Evolutionary conservation across 768 basidiomycete genomes (phyloP), one percentile per base, ranked within the genome.

Genomic region (Strobilomyces echinocephalus): DNA sequence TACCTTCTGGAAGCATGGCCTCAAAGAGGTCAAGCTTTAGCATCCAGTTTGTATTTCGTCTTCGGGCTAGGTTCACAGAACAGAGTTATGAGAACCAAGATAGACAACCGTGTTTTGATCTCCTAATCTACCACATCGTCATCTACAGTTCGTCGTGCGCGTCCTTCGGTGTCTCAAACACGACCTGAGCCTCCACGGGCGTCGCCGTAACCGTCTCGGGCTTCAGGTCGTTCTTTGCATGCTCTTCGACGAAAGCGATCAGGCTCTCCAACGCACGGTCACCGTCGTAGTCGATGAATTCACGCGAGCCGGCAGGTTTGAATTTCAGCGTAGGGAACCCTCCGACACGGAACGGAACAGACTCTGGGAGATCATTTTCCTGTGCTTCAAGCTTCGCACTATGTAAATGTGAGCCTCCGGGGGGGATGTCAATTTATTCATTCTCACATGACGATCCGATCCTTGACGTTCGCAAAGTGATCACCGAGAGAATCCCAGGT

Each of bases 291-390:
- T 97, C 92, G 49, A 95, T 73, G 76, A 95, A 99, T 48, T 91
- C 85, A 50, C 77, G 75, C 20, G 81, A 74, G 43, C 95, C 95
- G 14, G 97, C 95, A 5, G 85, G 79, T 76, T 94, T 95, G 81
- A 99, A 95, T 70, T 98, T 98, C 66, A 98, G 68, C 6, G 97
- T 98, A 8, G 97, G 95, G 87, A 92, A 94, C 38, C 92, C 91
- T 51, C 76, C 64, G 54, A 98, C 73, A 49, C 85, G 83, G 91
- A 99, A 98, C 31, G 87, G 83, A 54, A 87, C 82, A n/a, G 81
- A 81, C 18, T 85, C 77, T 44, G 97, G 95, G 15, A 99, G 79
- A 69, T 99, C 97, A 69, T 99, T 99, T 73, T 97, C 94, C 54
- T 86, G 87, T 2, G 93, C 91, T 60, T 99, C 97, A 76, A 98